Conservation (phyloP, 371 early-diverging fungal genomes). For the Mortierella sp. region DNA sequence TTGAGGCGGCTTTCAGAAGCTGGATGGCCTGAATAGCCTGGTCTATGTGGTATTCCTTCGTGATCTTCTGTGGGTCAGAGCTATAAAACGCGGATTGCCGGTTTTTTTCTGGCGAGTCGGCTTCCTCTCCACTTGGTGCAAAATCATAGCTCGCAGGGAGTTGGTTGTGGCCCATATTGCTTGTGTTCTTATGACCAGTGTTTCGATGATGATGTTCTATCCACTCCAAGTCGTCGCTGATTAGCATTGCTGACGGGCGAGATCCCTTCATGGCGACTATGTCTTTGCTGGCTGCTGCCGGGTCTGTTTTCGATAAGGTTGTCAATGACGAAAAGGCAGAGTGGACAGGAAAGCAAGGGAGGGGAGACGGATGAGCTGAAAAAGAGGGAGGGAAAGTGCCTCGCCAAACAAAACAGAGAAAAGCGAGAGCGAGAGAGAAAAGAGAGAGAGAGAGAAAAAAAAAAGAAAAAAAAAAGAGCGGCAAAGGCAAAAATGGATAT, state of each 20-base stretch:
- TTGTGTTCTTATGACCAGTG: slow-evolving; percentile 15
- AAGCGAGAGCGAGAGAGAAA: neutral
- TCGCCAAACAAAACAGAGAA: neutral
- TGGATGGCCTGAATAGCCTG: slow-evolving; percentile 51
- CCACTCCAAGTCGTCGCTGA: slow-evolving; percentile 37
- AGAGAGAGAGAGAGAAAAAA: neutral
- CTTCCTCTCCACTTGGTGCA: slow-evolving; percentile 37
- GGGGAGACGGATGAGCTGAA: neutral
- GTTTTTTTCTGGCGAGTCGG: slow-evolving; percentile 25
- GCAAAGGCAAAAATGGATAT: neutral
- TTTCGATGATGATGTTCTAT: slow-evolving; percentile 50
- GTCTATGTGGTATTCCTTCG: slow-evolving; percentile 47
- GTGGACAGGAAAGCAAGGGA: neutral
- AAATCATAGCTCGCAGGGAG: slow-evolving; percentile 6
- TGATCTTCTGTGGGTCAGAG: slow-evolving; percentile 38
- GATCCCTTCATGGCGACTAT: slow-evolving; percentile 24
- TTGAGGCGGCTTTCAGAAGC: slow-evolving; percentile 46
- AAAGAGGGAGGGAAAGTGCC: neutral
- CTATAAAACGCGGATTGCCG: slow-evolving; percentile 32
- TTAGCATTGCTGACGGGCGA: slow-evolving; percentile 16
- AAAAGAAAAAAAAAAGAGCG: slow-evolving; percentile 7
- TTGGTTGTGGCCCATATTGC: slow-evolving; percentile 3
- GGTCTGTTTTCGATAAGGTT: too few relatives aligned
- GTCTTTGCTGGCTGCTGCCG: neutral
- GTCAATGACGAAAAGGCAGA: neutral